Conservation (phyloP, 129 eudicot genomes). For the Rutidosis leptorrhynchoides region DNA sequence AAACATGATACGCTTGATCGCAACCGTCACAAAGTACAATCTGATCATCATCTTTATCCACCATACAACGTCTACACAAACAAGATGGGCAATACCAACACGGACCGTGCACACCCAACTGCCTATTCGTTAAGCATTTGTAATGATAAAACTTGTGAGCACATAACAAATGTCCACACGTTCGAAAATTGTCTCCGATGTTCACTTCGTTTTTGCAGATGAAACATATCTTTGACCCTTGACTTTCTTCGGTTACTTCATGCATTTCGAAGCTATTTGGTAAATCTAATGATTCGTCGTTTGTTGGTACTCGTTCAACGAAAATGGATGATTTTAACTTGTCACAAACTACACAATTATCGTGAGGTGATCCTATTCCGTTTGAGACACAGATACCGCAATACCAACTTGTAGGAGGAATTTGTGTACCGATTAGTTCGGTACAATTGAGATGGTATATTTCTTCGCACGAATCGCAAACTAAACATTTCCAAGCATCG, state of each 20-base stretch:
- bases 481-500: slow-evolving; percentile 51
- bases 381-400: slow-evolving; percentile 60
- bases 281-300: slow-evolving; percentile 43
- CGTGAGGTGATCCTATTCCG: slow-evolving; percentile 57
- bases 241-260: slow-evolving; percentile 21
- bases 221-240: slow-evolving; percentile 37
- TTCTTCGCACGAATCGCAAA: slow-evolving; percentile 85
- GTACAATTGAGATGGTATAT: slow-evolving; percentile 69
- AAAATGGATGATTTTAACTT: slow-evolving; percentile 34
- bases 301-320: slow-evolving; percentile 1
- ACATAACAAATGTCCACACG: slow-evolving; percentile 66
- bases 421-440: slow-evolving; percentile 46
- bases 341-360: slow-evolving; percentile 65
- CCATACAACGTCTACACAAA: slow-evolving; percentile 70
- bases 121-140: slow-evolving; percentile 56
- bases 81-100: slow-evolving; percentile 96
- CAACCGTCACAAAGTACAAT: slow-evolving; percentile 87
- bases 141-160: slow-evolving; percentile 62
- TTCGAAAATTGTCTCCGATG: slow-evolving; percentile 37
- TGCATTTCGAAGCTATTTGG: slow-evolving; percentile 30
- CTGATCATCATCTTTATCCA: slow-evolving; percentile 72
- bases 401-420: slow-evolving; percentile 70
- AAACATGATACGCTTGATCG: slow-evolving; percentile 81
- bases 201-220: slow-evolving; percentile 46
- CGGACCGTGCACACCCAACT: slow-evolving; percentile 46